Conservation (phyloP, 345 rosid genomes). For the Psidium friedrichsthalianum region DNA sequence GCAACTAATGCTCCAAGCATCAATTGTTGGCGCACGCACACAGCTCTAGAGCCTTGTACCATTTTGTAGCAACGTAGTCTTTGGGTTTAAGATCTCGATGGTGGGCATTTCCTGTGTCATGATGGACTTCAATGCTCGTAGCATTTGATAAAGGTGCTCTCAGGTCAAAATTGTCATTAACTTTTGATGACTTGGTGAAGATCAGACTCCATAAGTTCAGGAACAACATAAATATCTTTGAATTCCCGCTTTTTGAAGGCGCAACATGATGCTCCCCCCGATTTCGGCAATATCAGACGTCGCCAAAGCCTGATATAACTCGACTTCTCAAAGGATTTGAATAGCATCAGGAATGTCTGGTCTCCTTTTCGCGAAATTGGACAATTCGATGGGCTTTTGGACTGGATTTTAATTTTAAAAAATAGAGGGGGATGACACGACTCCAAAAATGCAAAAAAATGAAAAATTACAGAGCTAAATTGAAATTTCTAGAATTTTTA, state of each 20-base stretch:
- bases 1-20: constrained; percentile 96
- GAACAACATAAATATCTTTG: constrained; percentile 82
- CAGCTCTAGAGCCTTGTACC: constrained; percentile 97
- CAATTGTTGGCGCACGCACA: constrained; percentile 99
- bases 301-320: constrained; percentile 81
- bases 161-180: constrained; percentile 87
- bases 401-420: no score
- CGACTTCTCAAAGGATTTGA: constrained; percentile 81
- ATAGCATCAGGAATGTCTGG: constrained; percentile 61
- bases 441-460: no score
- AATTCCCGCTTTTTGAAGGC: constrained; percentile 77
- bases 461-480: no score
- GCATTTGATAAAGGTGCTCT: constrained; percentile 99
- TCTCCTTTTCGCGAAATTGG: no score
- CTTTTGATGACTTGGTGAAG: constrained; percentile 93
- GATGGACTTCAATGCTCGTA: constrained; percentile 74
- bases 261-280: constrained; percentile 81
- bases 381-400: no score
- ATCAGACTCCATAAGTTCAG: constrained; percentile 99
- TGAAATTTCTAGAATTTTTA: no score
- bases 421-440: no score
- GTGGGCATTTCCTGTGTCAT: constrained; percentile 95
- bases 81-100: constrained; percentile 98
- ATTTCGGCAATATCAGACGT: constrained; percentile 91
- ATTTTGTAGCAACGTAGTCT: constrained; percentile 96